These are phyloP conservation scores for Trichosanthes cucumerina DNA, from an alignment of 306 rosid species.

Conservation along the genomic window DNA sequence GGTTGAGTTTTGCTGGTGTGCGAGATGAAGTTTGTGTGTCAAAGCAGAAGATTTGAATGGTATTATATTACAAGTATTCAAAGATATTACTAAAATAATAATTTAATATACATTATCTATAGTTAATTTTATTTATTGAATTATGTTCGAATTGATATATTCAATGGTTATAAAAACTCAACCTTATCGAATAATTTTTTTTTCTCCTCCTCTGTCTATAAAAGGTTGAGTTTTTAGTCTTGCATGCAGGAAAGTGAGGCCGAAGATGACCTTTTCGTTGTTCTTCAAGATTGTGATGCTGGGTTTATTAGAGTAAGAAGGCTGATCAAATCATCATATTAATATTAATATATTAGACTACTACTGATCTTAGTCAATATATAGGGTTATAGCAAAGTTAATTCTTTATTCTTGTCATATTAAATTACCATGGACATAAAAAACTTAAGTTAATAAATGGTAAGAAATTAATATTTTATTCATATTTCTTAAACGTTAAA, in stretches of 20 bases:
- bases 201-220: background rate
- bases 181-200: background rate
- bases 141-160: background rate
- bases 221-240: background rate
- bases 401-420: background rate
- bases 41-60: too few species aligned
- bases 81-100: too few species aligned
- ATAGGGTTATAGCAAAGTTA: background rate
- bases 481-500: background rate
- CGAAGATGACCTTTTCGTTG: slow-evolving; percentile 32
- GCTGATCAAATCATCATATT: too few species aligned
- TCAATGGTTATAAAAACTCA: background rate
- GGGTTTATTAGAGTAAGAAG: slow-evolving; percentile 27
- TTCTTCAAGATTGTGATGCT: slow-evolving; percentile 26
- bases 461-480: too few species aligned
- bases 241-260: slow-evolving; percentile 32
- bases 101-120: too few species aligned
- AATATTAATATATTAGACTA: too few species aligned
- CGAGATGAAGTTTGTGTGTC: too few species aligned
- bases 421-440: too few species aligned
- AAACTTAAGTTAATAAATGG: too few species aligned
- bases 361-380: too few species aligned
- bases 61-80: too few species aligned
- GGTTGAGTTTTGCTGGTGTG: too few species aligned
- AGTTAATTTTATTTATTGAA: background rate